Evolutionary conservation across 345 rosid genomes (phyloP).

Genomic region (Clarkia xantiana): DNA sequence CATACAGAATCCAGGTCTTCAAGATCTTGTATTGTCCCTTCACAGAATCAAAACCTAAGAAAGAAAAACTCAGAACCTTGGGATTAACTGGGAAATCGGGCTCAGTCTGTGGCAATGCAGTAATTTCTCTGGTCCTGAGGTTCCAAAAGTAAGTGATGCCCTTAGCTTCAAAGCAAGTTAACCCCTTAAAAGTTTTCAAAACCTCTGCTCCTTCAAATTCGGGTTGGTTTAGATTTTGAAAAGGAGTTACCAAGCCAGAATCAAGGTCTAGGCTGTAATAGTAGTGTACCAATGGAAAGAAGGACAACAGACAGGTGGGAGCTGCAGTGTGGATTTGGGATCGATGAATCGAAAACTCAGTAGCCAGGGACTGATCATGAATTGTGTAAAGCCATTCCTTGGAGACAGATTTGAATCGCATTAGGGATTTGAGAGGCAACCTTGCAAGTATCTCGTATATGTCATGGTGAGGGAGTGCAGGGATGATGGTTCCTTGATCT

Average conservation of each 20-base stretch:
- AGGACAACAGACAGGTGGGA: not conserved
- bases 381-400: too few species aligned
- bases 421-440: too few species aligned
- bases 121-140: too few species aligned
- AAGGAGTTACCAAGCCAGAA: not conserved
- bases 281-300: not conserved
- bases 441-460: too few species aligned
- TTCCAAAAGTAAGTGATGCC: too few species aligned
- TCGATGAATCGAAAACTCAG: not conserved
- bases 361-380: not conserved
- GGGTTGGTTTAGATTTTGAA: not conserved
- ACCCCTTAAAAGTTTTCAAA: not conserved
- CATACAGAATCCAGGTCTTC: too few species aligned
- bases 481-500: too few species aligned
- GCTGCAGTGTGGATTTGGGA: not conserved
- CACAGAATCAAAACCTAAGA: constrained; percentile 1
- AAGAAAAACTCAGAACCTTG: not conserved
- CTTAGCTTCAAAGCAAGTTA: not conserved
- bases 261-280: constrained; percentile 1
- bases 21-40: too few species aligned
- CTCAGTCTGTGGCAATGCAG: constrained; percentile 1
- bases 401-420: too few species aligned
- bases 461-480: too few species aligned
- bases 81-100: not conserved
- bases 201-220: not conserved